phyloP scores from a whole-genome alignment of 192 early-diverging fungal species.

The Coemansia sp. region DNA sequence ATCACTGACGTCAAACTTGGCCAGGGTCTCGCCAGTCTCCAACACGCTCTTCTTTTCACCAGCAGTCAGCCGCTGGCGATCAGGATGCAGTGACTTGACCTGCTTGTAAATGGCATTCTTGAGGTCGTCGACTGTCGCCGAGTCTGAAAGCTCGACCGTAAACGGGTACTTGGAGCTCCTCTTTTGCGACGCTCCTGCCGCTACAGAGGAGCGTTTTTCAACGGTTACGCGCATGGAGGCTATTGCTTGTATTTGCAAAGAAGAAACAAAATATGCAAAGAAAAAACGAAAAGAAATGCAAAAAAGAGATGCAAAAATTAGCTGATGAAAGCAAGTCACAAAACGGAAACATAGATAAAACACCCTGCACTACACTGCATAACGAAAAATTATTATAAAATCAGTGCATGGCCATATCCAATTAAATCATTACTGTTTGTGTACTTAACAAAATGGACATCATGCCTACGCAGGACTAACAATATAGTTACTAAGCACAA shows the following conservation, averaged over 20 bases:
- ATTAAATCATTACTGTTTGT: too few species aligned
- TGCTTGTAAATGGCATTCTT: constrained; percentile 65
- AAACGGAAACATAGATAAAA: neutral
- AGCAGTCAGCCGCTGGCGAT: constrained; percentile 82
- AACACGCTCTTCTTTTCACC: constrained; percentile 63
- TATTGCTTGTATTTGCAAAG: neutral
- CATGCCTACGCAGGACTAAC: too few species aligned
- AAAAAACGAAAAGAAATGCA: neutral
- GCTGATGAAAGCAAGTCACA: neutral
- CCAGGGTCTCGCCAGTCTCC: constrained; percentile 56
- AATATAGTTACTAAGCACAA: too few species aligned
- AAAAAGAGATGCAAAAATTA: neutral
- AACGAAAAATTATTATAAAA: too few species aligned
- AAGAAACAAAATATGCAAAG: neutral
- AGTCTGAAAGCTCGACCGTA: constrained; percentile 60
- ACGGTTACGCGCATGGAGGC: constrained; percentile 39
- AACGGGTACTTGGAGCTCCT: constrained; percentile 29
- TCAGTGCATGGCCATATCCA: too few species aligned
- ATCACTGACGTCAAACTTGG: constrained; percentile 65
- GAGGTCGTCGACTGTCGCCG: constrained; percentile 69
- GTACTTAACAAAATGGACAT: too few species aligned
- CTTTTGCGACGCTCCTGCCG: constrained; percentile 4
- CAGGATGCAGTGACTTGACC: constrained; percentile 55
- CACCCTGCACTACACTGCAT: neutral
- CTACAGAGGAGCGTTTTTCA: constrained; percentile 25